Evolutionary conservation across 768 basidiomycete species (phyloP), one percentile per base, ranked within the genome.

Genomic region (Gloeophyllum trabeum): DNA sequence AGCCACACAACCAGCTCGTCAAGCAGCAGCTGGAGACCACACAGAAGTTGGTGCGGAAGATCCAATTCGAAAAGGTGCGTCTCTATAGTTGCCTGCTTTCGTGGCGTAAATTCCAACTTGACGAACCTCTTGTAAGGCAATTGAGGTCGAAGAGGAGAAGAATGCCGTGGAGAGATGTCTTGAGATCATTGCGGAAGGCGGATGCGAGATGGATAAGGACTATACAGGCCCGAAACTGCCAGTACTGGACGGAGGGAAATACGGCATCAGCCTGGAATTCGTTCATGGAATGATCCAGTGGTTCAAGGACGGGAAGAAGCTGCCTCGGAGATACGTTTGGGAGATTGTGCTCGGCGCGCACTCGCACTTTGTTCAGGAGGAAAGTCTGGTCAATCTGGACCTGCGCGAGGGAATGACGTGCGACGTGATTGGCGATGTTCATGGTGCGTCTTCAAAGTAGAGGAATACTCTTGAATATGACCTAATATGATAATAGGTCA

Each of bases 361-460:
- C 56, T 71, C 75, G 16, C 66, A 75, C 16, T 81, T 98, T 52
- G 66, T 68, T 13, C 73, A 79, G 51, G 89, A 92, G 53, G 77
- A 83, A 46, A 91, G 79, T 48, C 51, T 99, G 53, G 88, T 93
- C 13, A 73, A 83, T 40, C 70, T 93, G 19, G 62, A 71, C 39
- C 60, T 99, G 19, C 69, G 72, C 21, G 79, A 90, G 12, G 92
- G 83, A 0, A 67, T 80, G 42, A 91, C 81, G 1, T 79, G 83
- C 55, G 92, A 98, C 61, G 81, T 99, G 43, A 92, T 99, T 51
- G 96, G 96, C 12, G 94, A 98, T 60, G 88, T 92, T 10, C 92
- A 96, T 60, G 91, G 91, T 86, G 48, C 32, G 66, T 60, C 35
- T 38, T 32, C 16, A 24, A n/a, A n/a, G n/a, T n/a, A n/a, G n/a